Evolutionary conservation across 2,329 filamentous ascomycete genomes (phyloP), one percentile per base, ranked within the genome.

Genomic region (Rhexocercosporidium sp.): DNA sequence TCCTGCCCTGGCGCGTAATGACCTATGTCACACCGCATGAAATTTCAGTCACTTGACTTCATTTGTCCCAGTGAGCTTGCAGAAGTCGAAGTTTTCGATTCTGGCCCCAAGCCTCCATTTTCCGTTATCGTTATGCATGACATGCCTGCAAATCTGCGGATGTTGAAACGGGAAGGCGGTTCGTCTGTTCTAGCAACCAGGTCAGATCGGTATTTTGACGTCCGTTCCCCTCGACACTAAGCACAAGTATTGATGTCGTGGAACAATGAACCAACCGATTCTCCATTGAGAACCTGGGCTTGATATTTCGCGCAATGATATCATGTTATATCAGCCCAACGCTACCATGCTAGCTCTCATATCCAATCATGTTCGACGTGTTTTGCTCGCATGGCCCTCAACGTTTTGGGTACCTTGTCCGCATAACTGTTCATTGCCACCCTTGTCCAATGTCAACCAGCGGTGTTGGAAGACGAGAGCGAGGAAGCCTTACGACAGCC

Each of bases 31-130:
- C 77, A 79, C 83, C 85, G 86, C 86, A 88, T 88, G 78, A 76
- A 74, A 76, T 82, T 82, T 78, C 79, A 79, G 81, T 88, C 86
- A 89, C 86, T 88, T 88, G 86, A 89, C 84, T 71, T 70, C 18
- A 41, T 64, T 47, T 46, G 63, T 73, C 70, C 75, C 74, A 77
- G 71, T 77, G 27, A 74, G 62, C 54, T 70, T 74, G 66, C 71
- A 74, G 71, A 64, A 74, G 66, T 65, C 51, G 68, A 69, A 65
- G 64, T 72, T 70, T 72, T 68, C 67, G 66, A 66, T 56, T 59
- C 44, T 65, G 63, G 64, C 54, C 64, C 70, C 70, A 66, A 68
- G 34, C 51, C 56, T 47, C 39, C 31, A 54, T 59, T 60, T 69
- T 62, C 66, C 64, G 71, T 71, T 75, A 73, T 76, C 72, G 70